Base-by-base conservation (phyloP, 768 basidiomycete genomes). In the Trametes punicea region DNA sequence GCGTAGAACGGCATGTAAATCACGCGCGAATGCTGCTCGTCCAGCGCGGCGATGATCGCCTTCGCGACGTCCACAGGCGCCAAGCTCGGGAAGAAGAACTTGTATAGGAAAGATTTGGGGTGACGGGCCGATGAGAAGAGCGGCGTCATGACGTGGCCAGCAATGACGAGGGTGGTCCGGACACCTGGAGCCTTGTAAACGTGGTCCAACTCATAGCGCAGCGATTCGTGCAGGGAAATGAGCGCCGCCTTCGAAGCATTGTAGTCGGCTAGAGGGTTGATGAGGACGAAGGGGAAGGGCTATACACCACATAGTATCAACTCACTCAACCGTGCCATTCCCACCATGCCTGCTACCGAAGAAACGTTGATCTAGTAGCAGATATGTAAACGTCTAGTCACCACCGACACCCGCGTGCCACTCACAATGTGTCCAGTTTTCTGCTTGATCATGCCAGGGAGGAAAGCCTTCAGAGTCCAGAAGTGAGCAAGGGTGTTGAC, bases 191-290 rank as follows among this genome's bases (percentile, higher is more conserved):
- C 77, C 34, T 81, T 74, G 72, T 93, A 88, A n/a, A 87, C 64
- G 33, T 87, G 83, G 68, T 94, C 88, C 16, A 98, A 82, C 69
- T 99, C 96, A 63, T 85, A 89, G 48, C 93, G 81, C 49, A 99
- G 77, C 13, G 89, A 86, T 61, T 94, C 89, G 62, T 96, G 85
- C 41, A 98, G 71, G 29, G 81, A 81, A 15, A 90, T 74, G 20
- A 89, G 67, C n/a, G 95, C 94, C 10, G 93, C 90, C 74, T 99
- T 99, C 23, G 92, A 93, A 8, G 93, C 92, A 69, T 79, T 80
- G 69, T 99, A 98, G 72, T 96, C 93, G 65, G 85, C 90, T 20
- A 41, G 4, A 23, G 2, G 4, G 33, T 11, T n/a, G 3, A 25
- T 5, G 11, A 25, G 13, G 26, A 21, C 18, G 20, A 23, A 6